phyloP scores from a whole-genome alignment of 768 basidiomycete species.

The Boletus vinaceobasis region DNA sequence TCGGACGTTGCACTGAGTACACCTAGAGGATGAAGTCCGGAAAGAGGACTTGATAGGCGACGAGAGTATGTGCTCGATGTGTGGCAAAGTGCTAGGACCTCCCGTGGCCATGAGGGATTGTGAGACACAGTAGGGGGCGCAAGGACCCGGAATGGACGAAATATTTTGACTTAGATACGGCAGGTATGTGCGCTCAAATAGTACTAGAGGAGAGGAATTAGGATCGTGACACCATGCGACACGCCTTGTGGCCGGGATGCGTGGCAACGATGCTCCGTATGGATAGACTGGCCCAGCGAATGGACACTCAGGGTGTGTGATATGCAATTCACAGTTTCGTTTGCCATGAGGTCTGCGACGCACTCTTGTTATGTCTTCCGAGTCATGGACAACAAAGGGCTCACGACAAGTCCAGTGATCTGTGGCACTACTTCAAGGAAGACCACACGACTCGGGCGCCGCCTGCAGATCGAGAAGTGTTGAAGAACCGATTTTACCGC shows the following conservation, averaged over 20 bases:
- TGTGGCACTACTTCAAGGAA: not conserved
- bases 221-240: not conserved
- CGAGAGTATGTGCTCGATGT: not conserved
- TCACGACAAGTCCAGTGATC: too few relatives aligned
- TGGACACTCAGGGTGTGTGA: slow-evolving; percentile 1
- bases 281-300: not conserved
- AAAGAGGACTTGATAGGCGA: not conserved
- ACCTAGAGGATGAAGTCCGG: not conserved
- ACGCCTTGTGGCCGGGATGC: not conserved
- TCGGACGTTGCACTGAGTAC: slow-evolving; percentile 11
- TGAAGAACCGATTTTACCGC: not conserved
- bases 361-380: too few relatives aligned
- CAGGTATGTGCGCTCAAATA: slow-evolving; percentile 5
- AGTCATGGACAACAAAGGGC: too few relatives aligned
- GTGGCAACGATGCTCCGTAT: not conserved
- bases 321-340: slow-evolving; percentile 2
- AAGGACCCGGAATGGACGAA: not conserved
- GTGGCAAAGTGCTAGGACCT: not conserved
- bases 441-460: not conserved
- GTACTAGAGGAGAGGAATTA: not conserved
- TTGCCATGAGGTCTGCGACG: slow-evolving; percentile 4
- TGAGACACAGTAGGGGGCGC: not conserved
- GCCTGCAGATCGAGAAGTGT: too few relatives aligned
- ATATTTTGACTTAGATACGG: not conserved
- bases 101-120: not conserved